A percentile compares a stretch with the other conserved stretches of the same genome.
phyloP scores from a whole-genome alignment of 192 early-diverging fungal genomes.

The Chytriomyces hyalinus region DNA sequence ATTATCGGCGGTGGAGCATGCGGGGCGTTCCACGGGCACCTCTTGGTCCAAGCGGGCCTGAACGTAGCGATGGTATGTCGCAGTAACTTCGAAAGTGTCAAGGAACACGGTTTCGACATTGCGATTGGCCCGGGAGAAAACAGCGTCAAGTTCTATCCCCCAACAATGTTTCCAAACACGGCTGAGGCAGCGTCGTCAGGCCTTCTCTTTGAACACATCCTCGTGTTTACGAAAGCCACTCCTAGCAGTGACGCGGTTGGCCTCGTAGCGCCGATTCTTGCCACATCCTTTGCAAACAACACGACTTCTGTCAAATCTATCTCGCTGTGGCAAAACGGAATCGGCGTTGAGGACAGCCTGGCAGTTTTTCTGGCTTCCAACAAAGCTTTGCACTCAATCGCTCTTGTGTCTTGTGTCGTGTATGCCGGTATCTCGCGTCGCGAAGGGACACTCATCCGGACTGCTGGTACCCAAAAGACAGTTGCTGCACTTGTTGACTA shows the following conservation, averaged over 20 bases:
- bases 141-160: not conserved
- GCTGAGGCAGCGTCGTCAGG: not conserved
- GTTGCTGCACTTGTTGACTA: not conserved
- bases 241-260: not conserved
- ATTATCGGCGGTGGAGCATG: slow-evolving; percentile 17
- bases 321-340: slow-evolving; percentile 20
- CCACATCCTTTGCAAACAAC: not conserved
- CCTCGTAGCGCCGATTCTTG: not conserved
- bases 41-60: not conserved
- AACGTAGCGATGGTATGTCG: slow-evolving; percentile 12
- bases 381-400: not conserved
- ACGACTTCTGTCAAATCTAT: not conserved
- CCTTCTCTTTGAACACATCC: not conserved
- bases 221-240: slow-evolving; percentile 15
- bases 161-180: not conserved
- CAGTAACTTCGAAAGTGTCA: not conserved
- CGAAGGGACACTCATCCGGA: not conserved
- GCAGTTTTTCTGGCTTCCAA: not conserved
- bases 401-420: slow-evolving; percentile 6
- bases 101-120: slow-evolving; percentile 3
- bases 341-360: slow-evolving; percentile 7
- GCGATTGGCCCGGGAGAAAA: not conserved
- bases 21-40: slow-evolving; percentile 7
- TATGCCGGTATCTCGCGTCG: not conserved
- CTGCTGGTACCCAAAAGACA: not conserved